These are phyloP conservation scores for Apiospora marii DNA, from an alignment of 2,329 filamentous ascomycete species.

Conservation along the genomic window DNA sequence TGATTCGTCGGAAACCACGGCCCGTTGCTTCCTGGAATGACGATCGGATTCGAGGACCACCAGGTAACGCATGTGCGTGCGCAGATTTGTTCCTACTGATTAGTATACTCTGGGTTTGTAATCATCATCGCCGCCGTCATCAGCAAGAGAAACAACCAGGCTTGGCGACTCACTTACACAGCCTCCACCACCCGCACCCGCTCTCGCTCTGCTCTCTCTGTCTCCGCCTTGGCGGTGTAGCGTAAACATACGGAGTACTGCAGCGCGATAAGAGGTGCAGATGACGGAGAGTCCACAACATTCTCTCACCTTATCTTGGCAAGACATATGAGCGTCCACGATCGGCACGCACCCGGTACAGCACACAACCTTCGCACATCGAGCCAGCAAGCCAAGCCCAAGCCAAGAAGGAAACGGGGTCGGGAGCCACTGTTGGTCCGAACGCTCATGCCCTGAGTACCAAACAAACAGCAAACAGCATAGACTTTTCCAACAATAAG, in stretches of 20 bases:
- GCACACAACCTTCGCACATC: too few relatives aligned
- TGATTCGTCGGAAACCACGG: neutral
- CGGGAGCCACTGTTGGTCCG: neutral
- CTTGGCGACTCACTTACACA: slow-evolving; percentile 16
- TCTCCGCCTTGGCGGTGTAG: neutral
- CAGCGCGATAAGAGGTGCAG: neutral
- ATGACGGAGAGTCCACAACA: neutral
- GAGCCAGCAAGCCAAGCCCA: neutral
- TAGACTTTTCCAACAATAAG: slow-evolving; percentile 2
- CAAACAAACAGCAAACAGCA: neutral
- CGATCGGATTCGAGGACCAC: neutral
- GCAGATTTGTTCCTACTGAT: neutral
- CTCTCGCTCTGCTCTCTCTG: neutral
- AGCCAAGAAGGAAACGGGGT: neutral
- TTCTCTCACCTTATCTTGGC: neutral
- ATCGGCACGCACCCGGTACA: too few relatives aligned
- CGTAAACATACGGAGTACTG: too few relatives aligned
- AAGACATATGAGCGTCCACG: too few relatives aligned
- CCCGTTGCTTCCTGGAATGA: neutral
- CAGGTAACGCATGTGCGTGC: neutral
- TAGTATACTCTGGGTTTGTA: neutral
- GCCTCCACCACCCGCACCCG: neutral
- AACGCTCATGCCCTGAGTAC: neutral
- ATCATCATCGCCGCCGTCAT: neutral
- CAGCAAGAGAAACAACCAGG: neutral